Evolutionary conservation across 2,329 filamentous ascomycete species (phyloP).

Genomic region (Dothistroma pini): DNA sequence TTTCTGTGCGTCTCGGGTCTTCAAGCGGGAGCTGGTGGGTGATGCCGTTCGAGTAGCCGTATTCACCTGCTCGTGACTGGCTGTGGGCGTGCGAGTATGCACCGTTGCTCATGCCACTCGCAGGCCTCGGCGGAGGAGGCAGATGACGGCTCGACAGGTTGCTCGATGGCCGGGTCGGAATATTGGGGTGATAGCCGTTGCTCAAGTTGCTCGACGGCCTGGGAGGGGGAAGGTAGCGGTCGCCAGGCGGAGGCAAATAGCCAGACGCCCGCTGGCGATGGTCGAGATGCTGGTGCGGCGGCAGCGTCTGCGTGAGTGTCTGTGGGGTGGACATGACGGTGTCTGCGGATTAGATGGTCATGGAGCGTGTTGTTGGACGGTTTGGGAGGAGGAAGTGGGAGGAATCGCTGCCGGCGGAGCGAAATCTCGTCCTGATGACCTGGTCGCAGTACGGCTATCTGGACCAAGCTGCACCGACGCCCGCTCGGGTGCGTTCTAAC

Average conservation of each 20-base stretch:
- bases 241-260: slow-evolving; percentile 29
- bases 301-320: slow-evolving; percentile 32
- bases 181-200: slow-evolving; percentile 32
- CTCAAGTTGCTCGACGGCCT: slow-evolving; percentile 33
- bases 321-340: slow-evolving; percentile 32
- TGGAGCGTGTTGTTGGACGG: slow-evolving; percentile 2
- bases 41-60: slow-evolving; percentile 25
- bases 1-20: slow-evolving; percentile 29
- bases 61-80: slow-evolving; percentile 26
- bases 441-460: slow-evolving; percentile 1
- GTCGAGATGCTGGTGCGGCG: slow-evolving; percentile 31
- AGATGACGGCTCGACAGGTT: slow-evolving; percentile 31
- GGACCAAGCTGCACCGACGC: not conserved
- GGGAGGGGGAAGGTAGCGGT: slow-evolving; percentile 33
- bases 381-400: not conserved
- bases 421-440: slow-evolving; percentile 1
- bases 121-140: slow-evolving; percentile 28
- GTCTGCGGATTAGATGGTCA: slow-evolving; percentile 2
- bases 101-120: slow-evolving; percentile 31
- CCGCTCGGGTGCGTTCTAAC: not conserved
- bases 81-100: slow-evolving; percentile 22
- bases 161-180: slow-evolving; percentile 33
- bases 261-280: slow-evolving; percentile 25
- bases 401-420: not conserved
- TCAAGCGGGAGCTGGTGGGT: slow-evolving; percentile 21